Percentiles rank a stretch among this genome's conserved stretches.
Conservation (phyloP, 768 basidiomycete genomes). For the Lyophyllum semitale region DNA sequence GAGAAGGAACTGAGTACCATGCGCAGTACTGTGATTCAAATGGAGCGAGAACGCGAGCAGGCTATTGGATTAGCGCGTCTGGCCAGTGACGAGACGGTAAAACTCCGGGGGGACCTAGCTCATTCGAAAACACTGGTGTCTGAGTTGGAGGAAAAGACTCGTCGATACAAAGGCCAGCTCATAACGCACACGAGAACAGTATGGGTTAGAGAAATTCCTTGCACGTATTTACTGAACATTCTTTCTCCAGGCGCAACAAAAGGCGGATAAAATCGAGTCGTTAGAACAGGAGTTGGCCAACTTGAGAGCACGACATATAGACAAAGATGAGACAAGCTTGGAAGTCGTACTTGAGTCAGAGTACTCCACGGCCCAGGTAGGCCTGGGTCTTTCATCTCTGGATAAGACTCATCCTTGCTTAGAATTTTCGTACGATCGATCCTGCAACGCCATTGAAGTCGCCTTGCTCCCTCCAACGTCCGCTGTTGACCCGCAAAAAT, state of each 20-base stretch:
- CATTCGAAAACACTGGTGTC: conserved; percentile 20
- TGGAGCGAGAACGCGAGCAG: conserved; percentile 25
- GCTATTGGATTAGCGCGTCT: conserved; percentile 29
- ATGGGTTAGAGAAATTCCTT: background rate
- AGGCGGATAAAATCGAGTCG: conserved; percentile 8
- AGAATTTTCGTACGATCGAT: background rate
- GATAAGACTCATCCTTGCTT: background rate
- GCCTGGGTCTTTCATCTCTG: background rate
- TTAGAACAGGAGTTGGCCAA: conserved; percentile 17
- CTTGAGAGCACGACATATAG: conserved; percentile 11
- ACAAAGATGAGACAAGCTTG: background rate
- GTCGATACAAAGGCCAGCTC: conserved; percentile 30
- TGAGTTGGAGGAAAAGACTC: conserved; percentile 29
- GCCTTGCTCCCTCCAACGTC: background rate
- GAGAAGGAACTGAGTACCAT: conserved; percentile 23
- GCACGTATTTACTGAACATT: background rate
- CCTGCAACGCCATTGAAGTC: background rate
- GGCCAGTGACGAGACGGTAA: conserved; percentile 25
- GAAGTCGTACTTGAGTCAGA: conserved; percentile 5
- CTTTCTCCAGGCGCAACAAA: conserved; percentile 6
- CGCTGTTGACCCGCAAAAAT: background rate
- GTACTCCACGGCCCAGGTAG: background rate
- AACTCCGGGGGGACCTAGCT: conserved; percentile 15
- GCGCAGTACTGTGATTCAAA: conserved; percentile 13
- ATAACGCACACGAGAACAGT: conserved; percentile 16